Base-by-base conservation (phyloP, 148 eudicot genomes). In the Polygonum maritimum region DNA sequence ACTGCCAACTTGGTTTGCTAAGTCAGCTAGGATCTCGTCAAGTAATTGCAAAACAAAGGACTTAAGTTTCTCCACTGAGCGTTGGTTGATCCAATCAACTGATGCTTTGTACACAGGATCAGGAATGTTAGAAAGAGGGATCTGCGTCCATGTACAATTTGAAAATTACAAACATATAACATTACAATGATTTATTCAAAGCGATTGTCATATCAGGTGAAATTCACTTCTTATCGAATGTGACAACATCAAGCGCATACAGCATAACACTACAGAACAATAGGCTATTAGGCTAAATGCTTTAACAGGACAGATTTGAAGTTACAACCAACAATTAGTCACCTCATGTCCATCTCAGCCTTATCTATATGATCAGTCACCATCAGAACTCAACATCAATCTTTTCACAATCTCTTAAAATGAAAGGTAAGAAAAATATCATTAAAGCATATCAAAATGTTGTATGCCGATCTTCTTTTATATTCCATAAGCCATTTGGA, bases 11-110 rank as follows among this genome's bases (percentile, higher is more conserved):
- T 89, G 97, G 77, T 58, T 74, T 38, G 84, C 83, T 18, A 88
- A 83, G 78, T 92, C 94, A 79, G 84, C 78, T 73, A 89, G 81
- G 80, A 92, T 85, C 73, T 86, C 81, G 73, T 92, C 97, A 9
- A 89, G 75, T 60, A 85, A 80, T 87, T 89, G 85, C 58, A 87
- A 47, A 44, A 79, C 85, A 83, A 92, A 90, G 18, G 86, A 78
- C 62, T 81, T 78, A 76, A 92, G 94, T 57, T 86, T 85, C 74
- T 85, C 77, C 36, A 78, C 26, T 22, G 92, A 87, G 48, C 79
- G 88, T 71, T 83, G 85, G 78, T 83, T 87, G 81, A 92, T 87
- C 97, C 94, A 92, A 73, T 92, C 94, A 52, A 81, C 86, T 40
- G 91, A 87, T 78, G 88, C 86, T 86, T 83, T 92, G 69, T 88